Base-by-base conservation (phyloP, 2,329 filamentous ascomycete genomes). In the Fusarium gaditjirri region DNA sequence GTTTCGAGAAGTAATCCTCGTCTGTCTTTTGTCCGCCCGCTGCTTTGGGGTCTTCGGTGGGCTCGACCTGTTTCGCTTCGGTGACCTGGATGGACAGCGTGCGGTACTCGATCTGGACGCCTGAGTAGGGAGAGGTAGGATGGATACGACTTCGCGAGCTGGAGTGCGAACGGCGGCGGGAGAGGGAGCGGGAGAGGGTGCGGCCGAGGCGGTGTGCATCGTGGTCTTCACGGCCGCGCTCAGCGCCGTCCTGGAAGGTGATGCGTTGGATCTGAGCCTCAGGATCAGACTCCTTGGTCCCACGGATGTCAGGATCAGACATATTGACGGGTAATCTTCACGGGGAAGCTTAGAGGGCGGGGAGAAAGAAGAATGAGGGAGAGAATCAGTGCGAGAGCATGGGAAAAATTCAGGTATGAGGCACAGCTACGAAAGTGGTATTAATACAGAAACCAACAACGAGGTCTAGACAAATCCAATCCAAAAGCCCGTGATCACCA, bases 1-100 rank as follows among this genome's bases (percentile, higher is more conserved):
- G 76, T 62, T 80, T 80, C 53, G 81, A 73, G 67, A 85, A 84
- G 77, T 84, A 86, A 61, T 86, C 83, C 29, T 83, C 77, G 41
- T 83, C 78, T 8, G 80, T 77, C 33, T 79, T 80, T 12, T 76
- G 78, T 13, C 14, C 46, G 11, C 80, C 78, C 25, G 71, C 60
- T 3, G 65, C 70, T 38, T 78, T 80, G 31, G 61, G 16, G 1
- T 70, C 72, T 16, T 65, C 65, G 13, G 38, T 19, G 6, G 57
- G 43, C 10, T 80, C 79, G 42, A 75, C 68, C 41, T 77, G 69
- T 36, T 79, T 81, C 47, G 80, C 81, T 73, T 83, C 81, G 63
- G 79, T 78, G 10, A 82, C 80, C 16, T 83, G 80, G 59, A 83
- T 82, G 47, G 81, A 83, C 9, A 83, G 70, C 21, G 81, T 83